phyloP scores from a whole-genome alignment of 2,329 filamentous ascomycete species.

The Diaporthe amygdali region DNA sequence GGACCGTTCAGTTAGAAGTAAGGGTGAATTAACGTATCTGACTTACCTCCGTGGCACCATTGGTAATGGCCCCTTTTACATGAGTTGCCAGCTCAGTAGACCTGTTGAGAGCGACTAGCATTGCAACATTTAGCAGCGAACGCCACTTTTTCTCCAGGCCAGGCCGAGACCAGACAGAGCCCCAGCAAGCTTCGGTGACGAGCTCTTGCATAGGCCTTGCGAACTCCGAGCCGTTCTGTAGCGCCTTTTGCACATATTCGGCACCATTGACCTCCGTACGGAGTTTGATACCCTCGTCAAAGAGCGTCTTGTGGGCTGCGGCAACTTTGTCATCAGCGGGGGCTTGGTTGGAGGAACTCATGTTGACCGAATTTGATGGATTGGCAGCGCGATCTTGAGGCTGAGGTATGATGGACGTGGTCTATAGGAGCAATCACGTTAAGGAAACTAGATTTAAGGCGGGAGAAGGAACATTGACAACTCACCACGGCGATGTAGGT shows the following conservation, averaged over 20 bases:
- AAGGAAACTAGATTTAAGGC: too few species aligned
- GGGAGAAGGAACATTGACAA: neutral
- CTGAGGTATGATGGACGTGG: neutral
- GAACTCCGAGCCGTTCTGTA: constrained; percentile 64
- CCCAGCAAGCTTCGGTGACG: constrained; percentile 70
- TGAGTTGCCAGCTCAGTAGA: constrained; percentile 65
- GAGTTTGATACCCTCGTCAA: constrained; percentile 64
- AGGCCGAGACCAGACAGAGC: constrained; percentile 66
- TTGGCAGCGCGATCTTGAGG: neutral
- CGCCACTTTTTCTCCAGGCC: constrained; percentile 66
- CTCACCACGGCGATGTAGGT: neutral
- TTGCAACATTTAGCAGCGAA: constrained; percentile 67
- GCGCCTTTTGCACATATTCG: constrained; percentile 62
- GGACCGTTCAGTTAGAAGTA: neutral
- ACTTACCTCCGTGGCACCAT: constrained; percentile 58
- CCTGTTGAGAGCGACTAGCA: constrained; percentile 63
- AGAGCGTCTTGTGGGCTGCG: constrained; percentile 57
- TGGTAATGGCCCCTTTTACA: constrained; percentile 66
- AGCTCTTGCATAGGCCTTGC: constrained; percentile 65
- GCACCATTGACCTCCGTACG: constrained; percentile 66
- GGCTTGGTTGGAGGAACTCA: constrained; percentile 23
- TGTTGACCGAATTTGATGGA: neutral
- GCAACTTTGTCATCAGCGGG: constrained; percentile 32
- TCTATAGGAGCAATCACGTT: neutral
- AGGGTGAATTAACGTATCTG: neutral